Evolutionary conservation across 2,329 filamentous ascomycete species (phyloP), one percentile per base, ranked within the genome.

Genomic region (Hymenoscyphus infarciens): DNA sequence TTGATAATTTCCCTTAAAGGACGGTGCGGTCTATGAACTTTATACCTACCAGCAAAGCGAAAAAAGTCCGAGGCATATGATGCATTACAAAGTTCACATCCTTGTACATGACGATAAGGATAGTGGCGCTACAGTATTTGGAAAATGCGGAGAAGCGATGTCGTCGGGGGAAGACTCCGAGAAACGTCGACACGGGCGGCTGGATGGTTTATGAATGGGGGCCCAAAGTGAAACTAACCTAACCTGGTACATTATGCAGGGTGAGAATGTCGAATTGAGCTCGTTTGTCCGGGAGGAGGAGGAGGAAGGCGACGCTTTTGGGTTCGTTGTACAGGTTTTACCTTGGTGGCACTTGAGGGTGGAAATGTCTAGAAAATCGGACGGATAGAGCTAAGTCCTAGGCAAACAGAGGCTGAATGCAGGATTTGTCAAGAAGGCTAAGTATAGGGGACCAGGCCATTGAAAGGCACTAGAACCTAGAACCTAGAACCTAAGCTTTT

Each of bases 211-310:
- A 19, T 45, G 19, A 45, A 49, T 49, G 42, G 42, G 42, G 42
- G 42, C 42, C 7, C 7, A 2, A 7, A 49, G 19, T 22, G 8
- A 53, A 53, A 54, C 19, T 13, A 45, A 27, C 59, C 19, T 13
- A 45, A 27, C 59, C 59, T 61, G 27, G 59, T 61, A 56, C 35
- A 56, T 61, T 61, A 56, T 61, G 59, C 59, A 49, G 59, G 53
- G 25, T 42, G 33, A 35, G 45, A 29, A 54, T 27, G 25, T 25
- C 31, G 19, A 22, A 39, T 55, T 60, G 52, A 39, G 58, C 11
- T 22, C 22, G 8, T 13, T 11, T 13, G 25, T 52, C 49, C 49
- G 49, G 38, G 10, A 57, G 56, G 54, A n/a, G 22, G 15, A 39
- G n/a, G n/a, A n/a, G n/a, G n/a, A n/a, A 39, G 35, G 5, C 5